Percentiles rank a stretch among this genome's conserved stretches.
These are phyloP conservation scores for Hypoxylon crocopeplum DNA, from an alignment of 495 filamentous ascomycete species.

Conservation along the genomic window DNA sequence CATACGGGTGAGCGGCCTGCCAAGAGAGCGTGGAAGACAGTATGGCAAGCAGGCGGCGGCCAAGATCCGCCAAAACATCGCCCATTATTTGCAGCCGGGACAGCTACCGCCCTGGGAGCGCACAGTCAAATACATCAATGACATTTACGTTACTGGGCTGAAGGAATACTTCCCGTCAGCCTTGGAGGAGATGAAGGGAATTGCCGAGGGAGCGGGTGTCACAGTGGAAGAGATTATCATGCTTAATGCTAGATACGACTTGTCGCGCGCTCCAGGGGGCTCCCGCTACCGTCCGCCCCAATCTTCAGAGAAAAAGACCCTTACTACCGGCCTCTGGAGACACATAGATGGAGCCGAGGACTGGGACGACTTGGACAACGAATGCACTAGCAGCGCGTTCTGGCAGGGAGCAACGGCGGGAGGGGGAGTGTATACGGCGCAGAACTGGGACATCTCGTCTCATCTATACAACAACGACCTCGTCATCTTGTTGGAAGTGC, in stretches of 20 bases:
- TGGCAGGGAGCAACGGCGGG: slow-evolving; percentile 6
- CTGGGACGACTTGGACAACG: slow-evolving; percentile 16
- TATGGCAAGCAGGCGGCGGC: slow-evolving; percentile 30
- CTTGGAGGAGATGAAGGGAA: slow-evolving; percentile 41
- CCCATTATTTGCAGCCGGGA: slow-evolving; percentile 35
- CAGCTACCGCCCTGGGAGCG: slow-evolving; percentile 33
- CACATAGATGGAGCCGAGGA: slow-evolving; percentile 1
- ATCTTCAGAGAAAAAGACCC: neutral
- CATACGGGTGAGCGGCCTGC: slow-evolving; percentile 33
- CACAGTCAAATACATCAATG: slow-evolving; percentile 25
- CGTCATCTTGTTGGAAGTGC: slow-evolving; percentile 39
- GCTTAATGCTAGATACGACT: slow-evolving; percentile 43
- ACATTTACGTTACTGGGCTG: slow-evolving; percentile 29
- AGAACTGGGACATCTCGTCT: slow-evolving; percentile 44
- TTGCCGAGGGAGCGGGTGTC: slow-evolving; percentile 39
- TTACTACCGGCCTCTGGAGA: slow-evolving; percentile 14
- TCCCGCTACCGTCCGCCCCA: too few relatives aligned
- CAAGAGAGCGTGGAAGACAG: slow-evolving; percentile 26
- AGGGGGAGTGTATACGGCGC: slow-evolving; percentile 29
- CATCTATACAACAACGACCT: slow-evolving; percentile 30
- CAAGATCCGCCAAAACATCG: slow-evolving; percentile 37
- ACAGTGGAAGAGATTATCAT: slow-evolving; percentile 39
- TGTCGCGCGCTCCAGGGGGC: slow-evolving; percentile 6
- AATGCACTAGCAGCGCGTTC: slow-evolving; percentile 30
- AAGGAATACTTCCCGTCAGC: slow-evolving; percentile 31